Base-by-base conservation (phyloP, 768 basidiomycete genomes). In the Baorangia bicolor region DNA sequence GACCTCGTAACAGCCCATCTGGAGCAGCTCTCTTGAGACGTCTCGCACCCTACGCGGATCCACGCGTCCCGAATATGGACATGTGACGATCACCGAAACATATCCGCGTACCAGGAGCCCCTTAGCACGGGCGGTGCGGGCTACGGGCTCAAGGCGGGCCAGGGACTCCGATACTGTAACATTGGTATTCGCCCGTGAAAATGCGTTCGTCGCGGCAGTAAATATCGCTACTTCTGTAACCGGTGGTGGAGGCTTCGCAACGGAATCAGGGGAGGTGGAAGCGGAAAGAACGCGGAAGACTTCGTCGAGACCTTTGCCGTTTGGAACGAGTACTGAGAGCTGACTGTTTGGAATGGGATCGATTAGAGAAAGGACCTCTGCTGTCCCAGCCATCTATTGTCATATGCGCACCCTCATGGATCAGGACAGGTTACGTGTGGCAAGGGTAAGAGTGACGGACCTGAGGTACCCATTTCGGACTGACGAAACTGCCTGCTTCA, bases 1-100 rank as follows among this genome's bases (percentile, higher is more conserved):
- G 47, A 95, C 84, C 70, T 98, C 91, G 69, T 96, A 96, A 68
- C 93, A 96, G 0, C 95, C 95, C 90, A 97, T 94, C 56, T 92
- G 85, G 5, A 85, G 56, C 34, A 98, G 69, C 59, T 81, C 85
- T 58, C 81, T 81, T 0, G 91, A 76, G 23, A 96, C 83, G 37
- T 87, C 83, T 48, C 83, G 77, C 9, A 94, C 92, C 18, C 72
- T 72, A 43, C 72, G 70, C 16, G 82, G 82, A 58, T 87, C 85
- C 21, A 90, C 86, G 20, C 75, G 74, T 3, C 95, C 95, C n/a
- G 88, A 81, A 69, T 88, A 97, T 5, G 96, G 95, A 62, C 94
- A 96, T 12, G 82, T 79, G 51, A 93, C 84, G 37, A 87, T 85
- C 6, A 90, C 88, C 59, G 90, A 93, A 49, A 94, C 86, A 66